phyloP scores from a whole-genome alignment of 768 basidiomycete genomes.

The Lyophyllum decastes region DNA sequence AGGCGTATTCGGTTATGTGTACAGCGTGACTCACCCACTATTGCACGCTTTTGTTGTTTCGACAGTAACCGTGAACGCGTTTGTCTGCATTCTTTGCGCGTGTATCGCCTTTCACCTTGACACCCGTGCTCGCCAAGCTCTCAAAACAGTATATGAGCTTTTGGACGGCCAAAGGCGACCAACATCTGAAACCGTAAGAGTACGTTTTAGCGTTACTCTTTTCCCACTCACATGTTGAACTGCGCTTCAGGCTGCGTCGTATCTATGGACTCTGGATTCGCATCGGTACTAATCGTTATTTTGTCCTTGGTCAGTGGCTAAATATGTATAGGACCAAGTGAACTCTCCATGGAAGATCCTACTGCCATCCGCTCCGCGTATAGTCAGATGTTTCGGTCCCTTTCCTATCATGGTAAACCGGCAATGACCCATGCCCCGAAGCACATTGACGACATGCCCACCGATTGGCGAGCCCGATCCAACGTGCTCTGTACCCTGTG shows the following conservation, averaged over 20 bases:
- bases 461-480: slow-evolving; percentile 6
- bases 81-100: not conserved
- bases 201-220: not conserved
- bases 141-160: slow-evolving; percentile 9
- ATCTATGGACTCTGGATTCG: slow-evolving; percentile 33
- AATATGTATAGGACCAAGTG: slow-evolving; percentile 34
- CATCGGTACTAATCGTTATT: slow-evolving; percentile 25
- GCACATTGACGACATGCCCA: slow-evolving; percentile 8
- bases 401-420: slow-evolving; percentile 20
- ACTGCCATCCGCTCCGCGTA: slow-evolving; percentile 24
- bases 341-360: slow-evolving; percentile 30
- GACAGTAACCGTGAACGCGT: not conserved
- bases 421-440: not conserved
- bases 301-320: not conserved
- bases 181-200: not conserved
- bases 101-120: slow-evolving; percentile 13
- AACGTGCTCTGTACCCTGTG: not conserved
- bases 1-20: slow-evolving; percentile 3
- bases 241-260: slow-evolving; percentile 23
- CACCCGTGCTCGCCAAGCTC: slow-evolving; percentile 5
- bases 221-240: slow-evolving; percentile 11
- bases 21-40: not conserved
- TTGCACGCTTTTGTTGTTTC: not conserved
- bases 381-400: slow-evolving; percentile 28
- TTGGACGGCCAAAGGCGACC: slow-evolving; percentile 2